These are phyloP conservation scores for Rubroboletus pulcherrimus DNA, from an alignment of 768 basidiomycete species.

Conservation along the genomic window DNA sequence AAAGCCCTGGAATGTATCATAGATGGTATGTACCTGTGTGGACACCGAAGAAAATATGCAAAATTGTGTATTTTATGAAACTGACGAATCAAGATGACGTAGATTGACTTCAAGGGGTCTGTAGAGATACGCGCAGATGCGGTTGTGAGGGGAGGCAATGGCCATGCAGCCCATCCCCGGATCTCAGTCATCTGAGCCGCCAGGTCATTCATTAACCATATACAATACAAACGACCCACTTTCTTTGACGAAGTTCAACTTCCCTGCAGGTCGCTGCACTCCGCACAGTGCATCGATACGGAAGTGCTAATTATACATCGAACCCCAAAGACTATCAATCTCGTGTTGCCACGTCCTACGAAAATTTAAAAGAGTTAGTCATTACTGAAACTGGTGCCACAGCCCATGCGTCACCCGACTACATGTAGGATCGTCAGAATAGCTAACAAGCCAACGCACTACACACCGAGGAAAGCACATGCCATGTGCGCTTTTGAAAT, in stretches of 20 bases:
- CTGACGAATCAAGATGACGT: no score
- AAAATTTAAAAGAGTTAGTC: neutral
- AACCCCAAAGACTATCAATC: neutral
- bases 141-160: neutral
- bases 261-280: neutral
- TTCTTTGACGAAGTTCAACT: constrained; percentile 2
- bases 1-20: no score
- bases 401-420: neutral
- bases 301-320: neutral
- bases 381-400: neutral
- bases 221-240: neutral
- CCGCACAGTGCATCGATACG: constrained; percentile 3
- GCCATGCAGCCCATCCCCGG: constrained; percentile 11
- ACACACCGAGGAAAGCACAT: neutral
- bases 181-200: constrained; percentile 9
- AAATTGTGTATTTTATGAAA: no score
- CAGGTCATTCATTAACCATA: constrained; percentile 5
- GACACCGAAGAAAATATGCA: no score
- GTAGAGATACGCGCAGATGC: neutral
- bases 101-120: neutral
- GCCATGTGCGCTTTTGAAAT: neutral
- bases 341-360: constrained; percentile 4
- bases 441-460: neutral
- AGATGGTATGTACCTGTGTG: no score
- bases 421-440: neutral